phyloP scores from a whole-genome alignment of 2,329 filamentous ascomycete genomes.

The Sporothrix phasma region DNA sequence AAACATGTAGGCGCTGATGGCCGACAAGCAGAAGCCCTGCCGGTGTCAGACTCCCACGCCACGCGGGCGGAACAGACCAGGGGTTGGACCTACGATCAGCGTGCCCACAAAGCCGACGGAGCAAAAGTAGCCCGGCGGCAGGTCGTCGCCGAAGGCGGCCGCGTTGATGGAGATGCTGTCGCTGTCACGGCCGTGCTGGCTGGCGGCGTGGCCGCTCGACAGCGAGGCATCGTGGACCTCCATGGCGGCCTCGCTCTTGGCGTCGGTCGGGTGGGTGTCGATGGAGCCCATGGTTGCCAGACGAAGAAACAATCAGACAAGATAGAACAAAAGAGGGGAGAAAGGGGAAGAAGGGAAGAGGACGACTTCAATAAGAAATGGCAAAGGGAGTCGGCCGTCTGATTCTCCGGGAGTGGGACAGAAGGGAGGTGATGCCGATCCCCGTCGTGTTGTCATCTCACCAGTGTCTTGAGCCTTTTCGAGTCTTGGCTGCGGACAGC shows the following conservation, averaged over 20 bases:
- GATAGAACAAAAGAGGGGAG: neutral
- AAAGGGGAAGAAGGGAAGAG: neutral
- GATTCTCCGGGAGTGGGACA: neutral
- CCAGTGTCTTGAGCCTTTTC: no score
- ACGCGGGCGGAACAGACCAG: no score
- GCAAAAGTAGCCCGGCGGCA: constrained; percentile 30
- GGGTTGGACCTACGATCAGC: constrained; percentile 26
- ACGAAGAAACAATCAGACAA: neutral
- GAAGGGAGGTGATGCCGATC: neutral
- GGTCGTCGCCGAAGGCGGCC: constrained; percentile 27
- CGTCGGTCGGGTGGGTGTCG: neutral
- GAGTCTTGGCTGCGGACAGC: no score
- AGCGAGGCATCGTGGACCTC: neutral
- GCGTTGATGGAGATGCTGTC: constrained; percentile 25
- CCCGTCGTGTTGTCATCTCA: no score
- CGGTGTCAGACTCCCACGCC: neutral
- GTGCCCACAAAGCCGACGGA: constrained; percentile 28
- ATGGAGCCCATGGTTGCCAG: neutral
- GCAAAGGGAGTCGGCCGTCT: neutral
- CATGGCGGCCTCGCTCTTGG: neutral
- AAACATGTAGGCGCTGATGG: constrained; percentile 30
- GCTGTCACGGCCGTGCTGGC: neutral
- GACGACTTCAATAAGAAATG: neutral
- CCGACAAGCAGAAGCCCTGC: constrained; percentile 30
- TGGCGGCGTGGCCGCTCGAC: neutral